Evolutionary conservation across 139 green algal species (phyloP).

Genomic region (Spirogloea muscicola): DNA sequence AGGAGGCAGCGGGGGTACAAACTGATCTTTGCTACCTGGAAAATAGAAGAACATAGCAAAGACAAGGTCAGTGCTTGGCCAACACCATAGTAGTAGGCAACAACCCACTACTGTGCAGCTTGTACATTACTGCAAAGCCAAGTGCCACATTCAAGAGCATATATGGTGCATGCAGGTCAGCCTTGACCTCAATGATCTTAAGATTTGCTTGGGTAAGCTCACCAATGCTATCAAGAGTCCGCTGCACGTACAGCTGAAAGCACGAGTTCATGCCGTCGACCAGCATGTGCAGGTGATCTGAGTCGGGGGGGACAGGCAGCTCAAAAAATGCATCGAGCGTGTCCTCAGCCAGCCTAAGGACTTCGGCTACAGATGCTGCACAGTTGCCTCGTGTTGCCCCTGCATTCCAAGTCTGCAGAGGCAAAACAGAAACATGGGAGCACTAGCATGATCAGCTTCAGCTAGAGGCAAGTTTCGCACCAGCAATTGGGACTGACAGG

Average conservation of each 20-base stretch:
- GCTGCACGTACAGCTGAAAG: conserved; percentile 3
- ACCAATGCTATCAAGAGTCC: not conserved
- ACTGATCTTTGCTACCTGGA: conserved; percentile 24
- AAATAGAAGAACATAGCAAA: no score
- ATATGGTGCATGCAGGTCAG: no score
- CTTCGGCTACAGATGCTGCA: conserved; percentile 12
- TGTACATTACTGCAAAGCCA: no score
- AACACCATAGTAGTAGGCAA: no score
- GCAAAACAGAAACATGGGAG: not conserved
- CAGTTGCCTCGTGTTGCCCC: not conserved
- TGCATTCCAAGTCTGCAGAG: conserved; percentile 1
- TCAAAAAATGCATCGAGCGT: conserved; percentile 25
- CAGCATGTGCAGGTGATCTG: not conserved
- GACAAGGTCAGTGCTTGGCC: no score
- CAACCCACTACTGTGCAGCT: no score
- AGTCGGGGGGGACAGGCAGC: not conserved
- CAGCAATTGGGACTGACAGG: no score
- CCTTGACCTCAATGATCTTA: no score
- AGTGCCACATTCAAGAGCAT: no score
- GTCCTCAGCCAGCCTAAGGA: conserved; percentile 20
- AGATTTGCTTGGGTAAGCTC: no score
- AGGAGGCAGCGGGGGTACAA: conserved; percentile 54
- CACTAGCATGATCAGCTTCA: no score
- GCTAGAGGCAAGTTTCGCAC: no score
- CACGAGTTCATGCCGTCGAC: conserved; percentile 5